Conservation (phyloP, 106 monocot genomes). For the Dioscorea alata region DNA sequence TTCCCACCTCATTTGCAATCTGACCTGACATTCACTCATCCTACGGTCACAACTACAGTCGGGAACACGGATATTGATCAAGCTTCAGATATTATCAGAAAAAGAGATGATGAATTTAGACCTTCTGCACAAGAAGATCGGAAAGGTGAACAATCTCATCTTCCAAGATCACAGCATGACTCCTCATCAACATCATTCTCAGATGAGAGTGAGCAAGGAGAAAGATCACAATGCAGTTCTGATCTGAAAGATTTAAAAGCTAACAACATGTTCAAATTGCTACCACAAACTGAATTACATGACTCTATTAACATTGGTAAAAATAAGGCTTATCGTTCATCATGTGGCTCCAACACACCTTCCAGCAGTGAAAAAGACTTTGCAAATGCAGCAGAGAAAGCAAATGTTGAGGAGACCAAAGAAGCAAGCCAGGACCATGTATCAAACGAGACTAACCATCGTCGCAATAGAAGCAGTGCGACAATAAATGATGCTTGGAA, state of each 20-base stretch:
- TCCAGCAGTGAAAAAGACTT: conserved; percentile 70
- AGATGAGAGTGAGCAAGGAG: conserved; percentile 26
- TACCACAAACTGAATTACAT: conserved; percentile 6
- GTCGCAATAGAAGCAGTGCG: conserved; percentile 29
- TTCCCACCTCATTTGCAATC: conserved; percentile 32
- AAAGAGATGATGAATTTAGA: conserved; percentile 9
- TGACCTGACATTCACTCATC: conserved; percentile 37
- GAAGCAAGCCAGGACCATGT: conserved; percentile 11
- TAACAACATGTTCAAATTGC: background rate
- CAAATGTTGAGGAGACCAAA: conserved; percentile 12
- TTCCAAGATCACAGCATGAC: background rate
- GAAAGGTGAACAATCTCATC: conserved; percentile 13
- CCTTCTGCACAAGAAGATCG: conserved; percentile 3
- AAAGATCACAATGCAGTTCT: conserved; percentile 1
- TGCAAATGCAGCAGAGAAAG: conserved; percentile 16
- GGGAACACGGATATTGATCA: conserved; percentile 7
- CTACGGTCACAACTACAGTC: conserved; percentile 15
- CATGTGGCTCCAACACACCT: conserved; percentile 80
- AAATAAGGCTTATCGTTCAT: conserved; percentile 56
- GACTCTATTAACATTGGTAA: conserved; percentile 18
- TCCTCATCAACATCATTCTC: conserved; percentile 20
- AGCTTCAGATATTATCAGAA: conserved; percentile 4
- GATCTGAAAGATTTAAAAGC: conserved; percentile 13
- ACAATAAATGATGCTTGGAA: conserved; percentile 66
- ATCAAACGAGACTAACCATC: conserved; percentile 26